Percentiles rank a stretch among this genome's conserved stretches.
Conservation (phyloP, 73 alveolate genomes). For the Blepharisma japonicum region DNA sequence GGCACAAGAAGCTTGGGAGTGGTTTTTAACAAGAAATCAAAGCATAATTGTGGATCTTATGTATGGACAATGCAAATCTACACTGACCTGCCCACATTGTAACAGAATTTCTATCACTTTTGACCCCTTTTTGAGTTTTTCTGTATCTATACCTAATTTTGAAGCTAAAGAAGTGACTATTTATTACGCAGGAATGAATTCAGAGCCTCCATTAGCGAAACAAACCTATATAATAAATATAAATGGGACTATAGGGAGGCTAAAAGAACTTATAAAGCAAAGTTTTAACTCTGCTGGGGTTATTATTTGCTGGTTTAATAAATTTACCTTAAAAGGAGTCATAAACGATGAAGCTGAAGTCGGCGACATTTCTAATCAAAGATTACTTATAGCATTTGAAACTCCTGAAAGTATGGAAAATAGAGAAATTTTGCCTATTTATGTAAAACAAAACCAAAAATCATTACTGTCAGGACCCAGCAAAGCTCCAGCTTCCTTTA, state of each 20-base stretch:
- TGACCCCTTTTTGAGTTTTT: constrained; percentile 90
- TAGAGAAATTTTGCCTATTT: too few species aligned
- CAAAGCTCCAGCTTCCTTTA: too few species aligned
- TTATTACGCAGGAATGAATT: constrained; percentile 37
- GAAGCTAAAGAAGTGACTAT: constrained; percentile 34
- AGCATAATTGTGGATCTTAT: constrained; percentile 88
- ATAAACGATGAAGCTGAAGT: too few species aligned
- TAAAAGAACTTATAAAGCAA: neutral
- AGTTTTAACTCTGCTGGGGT: neutral
- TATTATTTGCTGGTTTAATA: too few species aligned
- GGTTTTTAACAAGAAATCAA: constrained; percentile 85
- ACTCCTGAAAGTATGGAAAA: too few species aligned
- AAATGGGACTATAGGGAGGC: neutral
- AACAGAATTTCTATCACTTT: constrained; percentile 75
- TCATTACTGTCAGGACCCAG: too few species aligned
- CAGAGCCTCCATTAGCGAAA: constrained; percentile 28
- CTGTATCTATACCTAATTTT: constrained; percentile 88
- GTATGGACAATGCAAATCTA: constrained; percentile 92
- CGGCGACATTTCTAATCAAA: too few species aligned
- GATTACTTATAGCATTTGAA: too few species aligned
- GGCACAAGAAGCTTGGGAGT: constrained; percentile 83
- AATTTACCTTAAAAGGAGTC: too few species aligned
- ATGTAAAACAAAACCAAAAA: too few species aligned
- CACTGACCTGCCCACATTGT: constrained; percentile 90
- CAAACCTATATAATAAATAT: neutral